Conservation (phyloP, 2,329 filamentous ascomycete genomes). For the Fusarium austroafricanum region DNA sequence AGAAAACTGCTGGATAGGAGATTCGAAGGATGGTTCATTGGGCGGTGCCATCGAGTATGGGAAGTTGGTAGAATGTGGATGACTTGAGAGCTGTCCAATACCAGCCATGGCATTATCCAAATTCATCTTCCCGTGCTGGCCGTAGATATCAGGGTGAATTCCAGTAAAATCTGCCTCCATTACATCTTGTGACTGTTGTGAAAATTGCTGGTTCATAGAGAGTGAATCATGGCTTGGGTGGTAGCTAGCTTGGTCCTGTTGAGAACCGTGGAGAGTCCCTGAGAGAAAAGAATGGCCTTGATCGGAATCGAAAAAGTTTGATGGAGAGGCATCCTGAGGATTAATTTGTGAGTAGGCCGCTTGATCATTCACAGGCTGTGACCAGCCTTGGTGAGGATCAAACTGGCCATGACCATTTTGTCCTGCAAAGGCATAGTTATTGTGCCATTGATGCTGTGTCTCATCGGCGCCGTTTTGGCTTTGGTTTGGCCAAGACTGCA, state of each 20-base stretch:
- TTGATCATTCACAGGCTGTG: slow-evolving; percentile 52
- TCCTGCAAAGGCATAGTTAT: slow-evolving; percentile 49
- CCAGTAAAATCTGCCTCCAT: slow-evolving; percentile 54
- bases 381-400: slow-evolving; percentile 54
- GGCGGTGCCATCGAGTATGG: slow-evolving; percentile 51
- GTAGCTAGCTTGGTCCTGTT: slow-evolving; percentile 47
- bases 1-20: slow-evolving; percentile 49
- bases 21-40: slow-evolving; percentile 49
- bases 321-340: slow-evolving; percentile 47
- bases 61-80: slow-evolving; percentile 51
- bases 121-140: slow-evolving; percentile 44
- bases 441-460: slow-evolving; percentile 51
- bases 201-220: slow-evolving; percentile 51
- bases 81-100: slow-evolving; percentile 49
- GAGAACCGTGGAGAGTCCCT: slow-evolving; percentile 47
- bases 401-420: slow-evolving; percentile 54
- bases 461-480: slow-evolving; percentile 54
- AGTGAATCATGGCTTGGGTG: slow-evolving; percentile 49
- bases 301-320: slow-evolving; percentile 52
- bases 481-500: slow-evolving; percentile 56
- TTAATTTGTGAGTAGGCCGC: slow-evolving; percentile 49
- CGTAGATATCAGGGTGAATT: slow-evolving; percentile 54
- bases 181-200: slow-evolving; percentile 50
- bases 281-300: slow-evolving; percentile 51
- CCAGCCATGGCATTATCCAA: slow-evolving; percentile 46